Evolutionary conservation across 768 basidiomycete species (phyloP), one percentile per base, ranked within the genome.

Genomic region (Pulveroboletus frians): DNA sequence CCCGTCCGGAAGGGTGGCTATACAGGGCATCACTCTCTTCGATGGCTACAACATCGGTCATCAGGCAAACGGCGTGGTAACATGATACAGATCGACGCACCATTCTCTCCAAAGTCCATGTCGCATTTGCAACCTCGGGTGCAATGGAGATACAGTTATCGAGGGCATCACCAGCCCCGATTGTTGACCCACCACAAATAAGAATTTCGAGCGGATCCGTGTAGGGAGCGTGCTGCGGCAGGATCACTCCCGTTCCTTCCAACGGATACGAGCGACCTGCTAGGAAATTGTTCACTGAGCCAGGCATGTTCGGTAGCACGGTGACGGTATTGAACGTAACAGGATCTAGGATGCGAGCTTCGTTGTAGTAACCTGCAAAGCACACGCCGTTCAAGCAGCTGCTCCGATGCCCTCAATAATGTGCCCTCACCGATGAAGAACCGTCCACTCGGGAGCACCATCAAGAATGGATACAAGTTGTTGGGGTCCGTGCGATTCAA

Each of bases 51-150:
- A 6, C 26, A 20, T 14, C 29, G 27, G 30, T 35, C 30, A 14
- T 56, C 47, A 52, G 44, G 1, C 17, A 20, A 45, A 34, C 2
- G 0, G 11, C 31, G 38, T 41, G 0, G 10, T 3, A 3, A 6
- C 13, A 5, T 15, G 39, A 35, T 26, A 38, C 29, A 27, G 32
- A 31, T 29, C 8, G 15, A 66, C 80, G 40, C 37, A 87, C 88
- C 88, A 90, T 90, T 43, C 88, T 79, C 63, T 91, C 88, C 9
- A 90, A 30, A 0, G 73, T 73, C 88, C 88, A 91, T 1, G 75
- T 74, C 1, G 85, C 62, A 43, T 83, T 81, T 1, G 60, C 34
- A 0, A 58, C 78, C 59, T 91, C 88, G 0, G 88, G 88, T 20
- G 75, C 67, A 21, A 83, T 88, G 1, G 74, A 69, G 13, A 88